Percentiles rank a stretch among this genome's conserved stretches.
Conservation (phyloP, 352 stramenopile genomes). For the Halophytophthora batemanensis region DNA sequence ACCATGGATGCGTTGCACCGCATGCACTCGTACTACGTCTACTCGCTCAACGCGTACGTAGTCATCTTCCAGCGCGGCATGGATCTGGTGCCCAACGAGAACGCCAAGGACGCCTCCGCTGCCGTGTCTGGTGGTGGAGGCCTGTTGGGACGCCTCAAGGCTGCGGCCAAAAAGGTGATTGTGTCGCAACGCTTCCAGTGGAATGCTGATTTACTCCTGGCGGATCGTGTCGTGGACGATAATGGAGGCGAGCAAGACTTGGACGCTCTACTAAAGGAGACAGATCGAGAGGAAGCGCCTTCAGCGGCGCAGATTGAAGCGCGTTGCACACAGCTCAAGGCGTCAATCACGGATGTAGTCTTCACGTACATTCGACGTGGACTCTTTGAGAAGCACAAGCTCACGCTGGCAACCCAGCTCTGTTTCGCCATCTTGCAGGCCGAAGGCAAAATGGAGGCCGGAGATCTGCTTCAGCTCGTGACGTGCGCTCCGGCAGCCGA, state of each 20-base stretch:
- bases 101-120: constrained; percentile 17
- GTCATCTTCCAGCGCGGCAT: constrained; percentile 95
- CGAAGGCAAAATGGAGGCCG: constrained; percentile 53
- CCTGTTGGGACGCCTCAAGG: constrained; percentile 63
- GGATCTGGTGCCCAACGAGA: constrained; percentile 73
- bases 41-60: constrained; percentile 94
- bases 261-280: constrained; percentile 56
- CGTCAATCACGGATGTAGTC: constrained; percentile 80
- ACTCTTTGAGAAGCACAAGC: constrained; percentile 93
- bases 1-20: constrained; percentile 91
- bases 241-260: constrained; percentile 53
- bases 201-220: constrained; percentile 80
- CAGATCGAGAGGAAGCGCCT: constrained; percentile 61
- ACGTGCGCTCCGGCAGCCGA: constrained; percentile 37
- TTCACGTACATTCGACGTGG: constrained; percentile 95
- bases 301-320: constrained; percentile 46
- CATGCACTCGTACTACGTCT: constrained; percentile 95
- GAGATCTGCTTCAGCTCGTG: constrained; percentile 82
- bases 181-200: constrained; percentile 83
- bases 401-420: constrained; percentile 90
- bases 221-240: constrained; percentile 61
- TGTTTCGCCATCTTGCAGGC: constrained; percentile 90
- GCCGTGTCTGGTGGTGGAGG: constrained; percentile 22
- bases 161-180: constrained; percentile 83
- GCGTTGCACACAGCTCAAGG: constrained; percentile 54